Evolutionary conservation across 306 rosid genomes (phyloP).

Genomic region (Quercus robur): DNA sequence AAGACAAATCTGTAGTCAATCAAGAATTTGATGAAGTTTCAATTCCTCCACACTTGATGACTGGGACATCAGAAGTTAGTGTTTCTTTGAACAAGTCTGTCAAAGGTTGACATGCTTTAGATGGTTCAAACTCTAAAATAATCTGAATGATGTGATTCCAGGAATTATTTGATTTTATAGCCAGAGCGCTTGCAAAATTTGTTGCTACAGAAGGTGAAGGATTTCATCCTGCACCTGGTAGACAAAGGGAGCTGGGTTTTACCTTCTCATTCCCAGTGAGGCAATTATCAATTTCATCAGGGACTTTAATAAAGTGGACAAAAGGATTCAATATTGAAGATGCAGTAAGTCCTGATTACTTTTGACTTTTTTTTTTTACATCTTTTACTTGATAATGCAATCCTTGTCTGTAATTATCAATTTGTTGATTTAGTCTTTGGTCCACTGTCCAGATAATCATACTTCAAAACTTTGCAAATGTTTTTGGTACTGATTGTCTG

Average conservation of each 20-base stretch:
- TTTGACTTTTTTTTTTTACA: conserved; percentile 11
- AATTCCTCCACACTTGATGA: conserved; percentile 94
- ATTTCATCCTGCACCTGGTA: conserved; percentile 74
- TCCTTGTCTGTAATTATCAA: conserved; percentile 16
- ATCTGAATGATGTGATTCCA: conserved; percentile 41
- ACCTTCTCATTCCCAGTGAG: conserved; percentile 95
- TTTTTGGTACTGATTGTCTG: neutral
- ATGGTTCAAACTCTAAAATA: conserved; percentile 13
- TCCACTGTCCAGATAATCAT: conserved; percentile 2
- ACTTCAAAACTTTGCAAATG: neutral
- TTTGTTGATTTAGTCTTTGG: conserved; percentile 12
- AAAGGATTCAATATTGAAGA: conserved; percentile 88
- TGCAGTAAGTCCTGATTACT: conserved; percentile 41
- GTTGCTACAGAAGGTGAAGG: conserved; percentile 79
- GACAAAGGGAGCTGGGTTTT: conserved; percentile 95
- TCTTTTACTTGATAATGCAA: conserved; percentile 7
- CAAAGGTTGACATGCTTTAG: conserved; percentile 1
- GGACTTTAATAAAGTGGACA: conserved; percentile 90
- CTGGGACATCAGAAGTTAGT: conserved; percentile 74
- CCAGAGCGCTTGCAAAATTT: conserved; percentile 69
- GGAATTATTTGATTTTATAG: conserved; percentile 89
- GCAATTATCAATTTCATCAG: conserved; percentile 85
- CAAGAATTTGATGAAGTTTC: conserved; percentile 75
- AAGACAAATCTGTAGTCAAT: conserved; percentile 50
- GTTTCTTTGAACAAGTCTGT: conserved; percentile 24